Base-by-base conservation (phyloP, 1,284 basidiomycete species). In the Apiotrichum akiyoshidainum region DNA sequence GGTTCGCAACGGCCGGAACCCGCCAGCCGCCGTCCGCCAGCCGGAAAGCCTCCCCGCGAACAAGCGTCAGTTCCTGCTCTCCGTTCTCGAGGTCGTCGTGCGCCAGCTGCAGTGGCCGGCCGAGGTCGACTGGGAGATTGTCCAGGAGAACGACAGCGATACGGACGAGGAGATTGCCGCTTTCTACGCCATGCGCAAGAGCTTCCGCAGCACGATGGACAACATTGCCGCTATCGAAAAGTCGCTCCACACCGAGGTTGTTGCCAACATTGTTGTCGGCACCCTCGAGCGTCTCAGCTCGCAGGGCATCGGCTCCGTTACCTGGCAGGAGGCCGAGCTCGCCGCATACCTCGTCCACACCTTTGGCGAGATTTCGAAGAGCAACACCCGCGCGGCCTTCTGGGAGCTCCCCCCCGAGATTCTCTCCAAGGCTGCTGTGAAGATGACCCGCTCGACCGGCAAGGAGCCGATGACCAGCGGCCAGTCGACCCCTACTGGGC, bases 261-360 rank as follows among this genome's bases (percentile, higher is more conserved):
- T 78, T 12, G 74, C 76, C 9, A 70, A 69, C 51, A 74, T 77
- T 44, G 74, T 78, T 26, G 66, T 71, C 22, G 65, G 64, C 34
- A 77, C 73, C 0, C 68, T 77, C 5, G 71, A 76, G 53, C 58
- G 68, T 1, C 65, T 74, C 22, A 65, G 70, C 47, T 46, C 65
- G 8, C 65, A 66, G n/a, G 78, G 78, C 7, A 61, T 68, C 0
- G 61, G 66, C 0, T 70, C 69, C 65, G 70, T 96, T 21, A 84
- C 88, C 52, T 99, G 97, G 97, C 87, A 94, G 71, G 89, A 96
- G 68, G 90, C 90, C 1, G 96, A 99, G 75, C 82, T 99, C 21
- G 92, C 91, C 0, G 80, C 97, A 17, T 92, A 92, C 74, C 83
- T 98, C 33, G 86, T 97, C 1, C 97, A 87, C 74, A 89, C 94